Base-by-base conservation (phyloP, 768 basidiomycete genomes). In the Scleroderma bovista region DNA sequence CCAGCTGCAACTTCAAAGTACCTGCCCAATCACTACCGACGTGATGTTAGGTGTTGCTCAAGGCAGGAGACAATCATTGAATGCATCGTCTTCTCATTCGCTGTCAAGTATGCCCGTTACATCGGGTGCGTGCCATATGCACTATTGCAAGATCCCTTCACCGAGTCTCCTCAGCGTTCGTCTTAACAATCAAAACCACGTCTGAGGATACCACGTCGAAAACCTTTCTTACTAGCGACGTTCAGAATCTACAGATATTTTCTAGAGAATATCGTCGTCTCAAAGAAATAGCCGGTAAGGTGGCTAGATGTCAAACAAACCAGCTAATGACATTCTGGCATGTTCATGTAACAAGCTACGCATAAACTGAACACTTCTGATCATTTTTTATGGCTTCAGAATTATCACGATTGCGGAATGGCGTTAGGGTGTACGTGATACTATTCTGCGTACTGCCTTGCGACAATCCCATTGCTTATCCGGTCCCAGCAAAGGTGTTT, bases 41-140 rank as follows among this genome's bases (percentile, higher is more conserved):
- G 79, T 86, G 57, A 66, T 72, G 5, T 72, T 86, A 34, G 62
- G 70, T 9, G 79, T 86, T 66, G 75, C 81, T 2, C 84, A 87
- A 59, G 70, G 75, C 36, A 70, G 67, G 24, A 68, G 69, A 12
- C 58, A 56, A 36, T 72, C 73, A 1, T 50, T 71, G 16, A 71
- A 78, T 47, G 55, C 71, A 8, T 59, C 59, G 34, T 46, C 59
- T 7, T 13, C 43, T 26, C 43, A 71, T 3, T 56, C 56, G 3
- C 48, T 26, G 49, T 62, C 23, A 59, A 65, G 37, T 15, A 46
- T 50, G 23, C 72, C 75, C 52, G 63, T 70, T 7, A 64, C 68
- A 36, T 63, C 75, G 58, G 76, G 80, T 81, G 58, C 19, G 65
- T 54, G 53, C 8, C 13, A n/a, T 29, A 29, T 34, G 17, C 10